Evolutionary conservation across 192 early-diverging fungal genomes (phyloP), one percentile per base, ranked within the genome.

Genomic region (Coemansia sp.): DNA sequence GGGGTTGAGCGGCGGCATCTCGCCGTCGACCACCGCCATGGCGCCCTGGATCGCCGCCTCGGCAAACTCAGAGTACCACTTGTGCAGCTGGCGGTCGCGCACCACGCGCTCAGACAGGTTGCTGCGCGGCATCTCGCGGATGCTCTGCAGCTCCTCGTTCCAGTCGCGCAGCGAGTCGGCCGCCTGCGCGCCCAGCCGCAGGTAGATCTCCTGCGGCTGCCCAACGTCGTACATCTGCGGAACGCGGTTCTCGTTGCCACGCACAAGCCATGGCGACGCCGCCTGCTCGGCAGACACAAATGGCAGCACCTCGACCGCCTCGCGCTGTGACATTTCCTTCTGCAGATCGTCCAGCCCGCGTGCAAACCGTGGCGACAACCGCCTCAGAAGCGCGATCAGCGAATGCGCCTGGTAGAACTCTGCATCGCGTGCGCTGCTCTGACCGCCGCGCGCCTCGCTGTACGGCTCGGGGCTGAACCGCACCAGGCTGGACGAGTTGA

Each of bases 61-160:
- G 8, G 92, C 86, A 79, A 99, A 99, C 54, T 99, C 96, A 12
- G 90, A 83, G 71, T 96, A 89, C 59, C 88, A 86, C 68, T 91
- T 91, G 85, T 88, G 88, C 51, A 97, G 67, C 57, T 91, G 85
- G 38, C 91, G 87, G 68, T 97, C 93, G 48, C 95, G 89, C 71
- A 90, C 68, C 6, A 97, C 91, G 7, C 90, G 87, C 69, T 99
- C 95, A 61, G 89, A 91, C 7, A 92, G 76, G 49, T 85, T 90
- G 38, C 55, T 59, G 17, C 87, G 82, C 4, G 95, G 94, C 63
- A 97, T 84, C 64, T 95, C 93, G 34, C 92, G 88, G 34, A 92
- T 90, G 14, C 88, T 85, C 81, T 96, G 94, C 29, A 96, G 72
- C 73, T 99, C 96, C 63, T 99, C 96, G 77, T 99, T 98, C 96